These are phyloP conservation scores for Xylariaceae sp. DNA, from an alignment of 2,329 filamentous ascomycete species.

Conservation along the genomic window DNA sequence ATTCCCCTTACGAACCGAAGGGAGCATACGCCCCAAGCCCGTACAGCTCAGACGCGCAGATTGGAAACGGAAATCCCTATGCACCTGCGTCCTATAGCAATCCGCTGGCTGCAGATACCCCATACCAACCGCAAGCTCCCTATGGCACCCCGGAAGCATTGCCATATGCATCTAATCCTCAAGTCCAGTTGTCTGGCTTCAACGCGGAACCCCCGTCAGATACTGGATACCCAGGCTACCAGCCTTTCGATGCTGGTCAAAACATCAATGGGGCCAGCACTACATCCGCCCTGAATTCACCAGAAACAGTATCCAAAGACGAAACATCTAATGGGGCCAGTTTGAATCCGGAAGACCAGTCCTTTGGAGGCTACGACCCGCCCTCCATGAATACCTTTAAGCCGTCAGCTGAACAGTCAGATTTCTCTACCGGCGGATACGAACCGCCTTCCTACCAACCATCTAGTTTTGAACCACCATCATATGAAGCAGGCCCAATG, in stretches of 20 bases:
- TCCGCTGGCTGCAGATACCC: conserved; percentile 26
- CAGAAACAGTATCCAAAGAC: conserved; percentile 12
- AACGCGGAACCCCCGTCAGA: conserved; percentile 16
- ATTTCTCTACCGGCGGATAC: conserved; percentile 42
- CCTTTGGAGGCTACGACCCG: conserved; percentile 52
- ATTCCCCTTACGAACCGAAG: conserved; percentile 36
- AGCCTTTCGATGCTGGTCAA: conserved; percentile 22
- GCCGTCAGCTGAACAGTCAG: conserved; percentile 25
- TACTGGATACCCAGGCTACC: conserved; percentile 27
- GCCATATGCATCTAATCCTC: conserved; percentile 21
- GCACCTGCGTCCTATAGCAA: conserved; percentile 27
- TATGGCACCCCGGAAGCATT: conserved; percentile 20
- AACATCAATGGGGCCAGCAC: conserved; percentile 10
- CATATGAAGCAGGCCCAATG: conserved; percentile 50
- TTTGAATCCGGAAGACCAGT: conserved; percentile 37
- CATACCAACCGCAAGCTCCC: conserved; percentile 28
- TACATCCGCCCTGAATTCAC: conserved; percentile 11
- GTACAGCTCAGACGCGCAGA: conserved; percentile 39
- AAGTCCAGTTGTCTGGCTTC: conserved; percentile 15
- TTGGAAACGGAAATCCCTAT: conserved; percentile 32
- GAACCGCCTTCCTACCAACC: conserved; percentile 61
- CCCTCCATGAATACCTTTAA: conserved; percentile 36
- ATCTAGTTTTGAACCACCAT: conserved; percentile 54
- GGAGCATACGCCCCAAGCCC: conserved; percentile 29
- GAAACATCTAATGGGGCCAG: conserved; percentile 14